Base-by-base conservation (phyloP, 2,329 filamentous ascomycete species). In the Talaromyces verruculosus region DNA sequence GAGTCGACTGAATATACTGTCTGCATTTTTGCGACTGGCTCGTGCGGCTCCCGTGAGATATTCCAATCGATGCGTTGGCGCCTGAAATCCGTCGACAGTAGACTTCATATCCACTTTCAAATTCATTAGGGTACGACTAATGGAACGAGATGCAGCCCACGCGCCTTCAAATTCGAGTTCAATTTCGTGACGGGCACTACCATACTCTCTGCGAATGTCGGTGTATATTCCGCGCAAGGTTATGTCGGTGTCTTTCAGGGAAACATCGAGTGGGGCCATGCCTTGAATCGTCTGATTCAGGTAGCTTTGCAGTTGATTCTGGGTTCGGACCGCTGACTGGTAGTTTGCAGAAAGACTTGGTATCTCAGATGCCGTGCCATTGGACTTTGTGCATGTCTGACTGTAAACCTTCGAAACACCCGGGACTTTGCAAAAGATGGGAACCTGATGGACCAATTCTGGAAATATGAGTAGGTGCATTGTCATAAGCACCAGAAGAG, bases 161-260 rank as follows among this genome's bases (percentile, higher is more conserved):
- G 74, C 74, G 59, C 77, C 76, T 58, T 73, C 70, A 64, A 78
- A 79, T 65, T 79, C 77, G 11, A 79, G 74, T 15, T 76, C 72
- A 0, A 79, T 72, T n/a, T 77, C 76, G 58, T 79, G 69, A 30
- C 72, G 74, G 1, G 67, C 72, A 25, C 72, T 71, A 15, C 74
- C 72, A 53, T 76, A 74, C 33, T 67, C 67, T n/a, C 66, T 65
- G 57, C 72, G 73, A 6, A 79, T 65, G 17, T 71, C 69, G 0
- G 66, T 49, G 45, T 77, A 72, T 19, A 77, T 65, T 25, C 69
- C 69, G 33, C 67, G 69, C 10, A 79, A 72, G 19, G 28, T 37
- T 10, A 5, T 25, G n/a, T 60, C 64, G 17, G 53, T 68, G 1
- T 55, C 45, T 47, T 61, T 68, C 30, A 67, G 33, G 3, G 49